Evolutionary conservation across 1,284 basidiomycete genomes (phyloP), one percentile per base, ranked within the genome.

Genomic region (Ustilago lituana): DNA sequence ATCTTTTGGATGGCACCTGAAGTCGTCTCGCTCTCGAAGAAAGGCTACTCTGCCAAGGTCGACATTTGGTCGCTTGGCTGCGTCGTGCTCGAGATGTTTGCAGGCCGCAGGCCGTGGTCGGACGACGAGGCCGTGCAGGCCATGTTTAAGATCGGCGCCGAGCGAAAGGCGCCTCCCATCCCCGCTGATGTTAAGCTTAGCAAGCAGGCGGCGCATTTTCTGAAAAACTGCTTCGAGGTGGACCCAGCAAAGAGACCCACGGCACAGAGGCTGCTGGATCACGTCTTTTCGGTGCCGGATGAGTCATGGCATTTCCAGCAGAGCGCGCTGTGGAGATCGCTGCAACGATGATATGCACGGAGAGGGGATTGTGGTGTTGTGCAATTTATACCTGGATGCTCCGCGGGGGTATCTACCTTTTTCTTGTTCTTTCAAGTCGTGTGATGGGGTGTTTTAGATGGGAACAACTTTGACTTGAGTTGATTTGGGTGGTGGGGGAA

Each of bases 1-100:
- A 91, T 98, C 43, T 98, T 97, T 83, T 99, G 96, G 84, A 99
- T 98, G 95, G 95, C 96, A 7, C 96, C 95, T 1, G 95, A 99
- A 84, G 93, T 98, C 33, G 88, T 95, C 22, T 89, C 89, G 31
- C 88, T 91, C 77, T 88, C 89, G 76, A 89, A 89, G 31, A 82
- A 83, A 54, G 86, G 92, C 0, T 98, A 98, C 83, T 93, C 91
- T 73, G 93, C 91, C 75, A 98, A 98, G 84, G 90, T 97, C 32
- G 96, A 98, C 81, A 97, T 98, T 70, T 98, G 95, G 96, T 93
- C 91, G 80, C 87, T 98, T 4, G 95, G 95, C 0, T 99, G 95
- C 84, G 92, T 98, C 14, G 91, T 96, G 4, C 86, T 98, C 68
- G 95, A 98, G 84, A 98, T 98, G 96, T 94, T 94, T 88, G 91